Conservation (phyloP, 345 rosid species). For the Moringa oleifera region DNA sequence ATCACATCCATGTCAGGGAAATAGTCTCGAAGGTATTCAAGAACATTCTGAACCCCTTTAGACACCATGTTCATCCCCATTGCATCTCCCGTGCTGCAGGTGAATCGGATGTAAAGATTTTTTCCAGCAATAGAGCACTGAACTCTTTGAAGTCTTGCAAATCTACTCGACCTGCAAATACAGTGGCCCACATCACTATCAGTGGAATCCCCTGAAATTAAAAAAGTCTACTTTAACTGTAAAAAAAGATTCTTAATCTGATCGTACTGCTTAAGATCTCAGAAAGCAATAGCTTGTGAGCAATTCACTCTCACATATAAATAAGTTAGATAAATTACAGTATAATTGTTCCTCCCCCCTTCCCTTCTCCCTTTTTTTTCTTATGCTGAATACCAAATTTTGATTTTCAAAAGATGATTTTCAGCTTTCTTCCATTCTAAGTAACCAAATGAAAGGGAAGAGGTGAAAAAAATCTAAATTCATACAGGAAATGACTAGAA, state of each 20-base stretch:
- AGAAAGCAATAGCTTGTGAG: no score
- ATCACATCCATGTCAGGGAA: constrained; percentile 88
- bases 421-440: neutral
- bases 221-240: no score
- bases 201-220: neutral
- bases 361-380: no score
- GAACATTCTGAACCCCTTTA: constrained; percentile 88
- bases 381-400: no score
- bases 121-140: constrained; percentile 72
- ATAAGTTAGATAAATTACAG: no score
- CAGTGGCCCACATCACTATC: neutral
- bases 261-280: no score
- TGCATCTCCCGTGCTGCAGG: constrained; percentile 86
- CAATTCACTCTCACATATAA: no score
- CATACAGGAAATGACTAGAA: neutral
- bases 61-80: constrained; percentile 99
- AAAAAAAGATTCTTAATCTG: neutral
- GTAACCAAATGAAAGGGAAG: neutral
- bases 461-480: neutral
- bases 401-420: neutral
- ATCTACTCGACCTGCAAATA: constrained; percentile 70
- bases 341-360: no score
- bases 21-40: constrained; percentile 64
- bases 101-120: constrained; percentile 71
- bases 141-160: constrained; percentile 58